Percentiles rank a stretch among this genome's conserved stretches.
phyloP scores from a whole-genome alignment of 352 stramenopile species.

The Globisporangium sylvaticum region DNA sequence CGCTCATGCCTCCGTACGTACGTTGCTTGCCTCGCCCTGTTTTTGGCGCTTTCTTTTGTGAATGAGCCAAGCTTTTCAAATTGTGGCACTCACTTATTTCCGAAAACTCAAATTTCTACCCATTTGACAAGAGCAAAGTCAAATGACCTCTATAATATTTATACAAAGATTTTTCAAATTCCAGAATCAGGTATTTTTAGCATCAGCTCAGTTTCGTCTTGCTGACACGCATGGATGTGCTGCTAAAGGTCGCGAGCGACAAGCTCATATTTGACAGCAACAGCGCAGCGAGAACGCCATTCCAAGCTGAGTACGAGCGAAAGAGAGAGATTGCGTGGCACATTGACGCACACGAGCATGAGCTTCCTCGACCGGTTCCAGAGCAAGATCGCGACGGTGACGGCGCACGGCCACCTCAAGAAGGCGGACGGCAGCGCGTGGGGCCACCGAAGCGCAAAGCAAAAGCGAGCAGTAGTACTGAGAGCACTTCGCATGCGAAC shows the following conservation, averaged over 20 bases:
- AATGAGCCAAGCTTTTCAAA: background rate
- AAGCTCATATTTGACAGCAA: background rate
- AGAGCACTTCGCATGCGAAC: background rate
- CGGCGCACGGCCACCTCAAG: conserved; percentile 68
- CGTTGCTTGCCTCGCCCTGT: background rate
- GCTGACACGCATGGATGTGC: background rate
- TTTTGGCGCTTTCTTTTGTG: background rate
- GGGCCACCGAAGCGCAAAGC: conserved; percentile 55
- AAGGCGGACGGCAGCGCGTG: conserved; percentile 72
- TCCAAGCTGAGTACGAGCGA: background rate
- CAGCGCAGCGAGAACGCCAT: background rate
- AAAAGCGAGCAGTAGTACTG: conserved; percentile 8
- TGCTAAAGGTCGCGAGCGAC: background rate
- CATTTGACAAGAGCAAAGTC: background rate
- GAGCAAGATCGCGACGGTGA: conserved; percentile 81
- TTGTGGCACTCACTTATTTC: background rate
- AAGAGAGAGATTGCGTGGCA: background rate
- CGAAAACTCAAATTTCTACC: background rate
- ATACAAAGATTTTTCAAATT: background rate
- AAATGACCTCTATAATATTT: background rate
- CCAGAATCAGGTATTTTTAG: background rate
- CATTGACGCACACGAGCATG: conserved; percentile 29
- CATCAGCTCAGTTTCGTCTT: background rate
- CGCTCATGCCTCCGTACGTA: conserved; percentile 2
- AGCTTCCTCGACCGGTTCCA: conserved; percentile 84